Evolutionary conservation across 148 eudicot species (phyloP).

Genomic region (Drosera capensis): DNA sequence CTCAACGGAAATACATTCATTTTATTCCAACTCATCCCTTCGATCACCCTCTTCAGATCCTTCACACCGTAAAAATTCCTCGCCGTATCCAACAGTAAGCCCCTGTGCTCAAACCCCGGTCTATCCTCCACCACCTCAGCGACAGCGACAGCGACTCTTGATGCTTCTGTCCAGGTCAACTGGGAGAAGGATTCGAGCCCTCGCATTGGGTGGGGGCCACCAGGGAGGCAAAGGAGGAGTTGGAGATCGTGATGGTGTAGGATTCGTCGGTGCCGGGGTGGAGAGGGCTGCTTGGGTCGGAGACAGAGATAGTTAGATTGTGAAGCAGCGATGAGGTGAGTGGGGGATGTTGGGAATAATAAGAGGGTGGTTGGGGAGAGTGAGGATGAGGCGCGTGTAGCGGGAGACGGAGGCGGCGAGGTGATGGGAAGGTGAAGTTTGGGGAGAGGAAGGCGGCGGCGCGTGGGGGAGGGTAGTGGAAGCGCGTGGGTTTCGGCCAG

Average conservation of each 20-base stretch:
- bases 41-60: constrained; percentile 47
- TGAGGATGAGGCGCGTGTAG: too few relatives aligned
- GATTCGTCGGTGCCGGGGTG: too few relatives aligned
- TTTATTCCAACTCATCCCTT: constrained; percentile 61
- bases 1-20: constrained; percentile 78
- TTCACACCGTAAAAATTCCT: constrained; percentile 53
- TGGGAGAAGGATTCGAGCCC: constrained; percentile 71
- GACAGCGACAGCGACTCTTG: constrained; percentile 13
- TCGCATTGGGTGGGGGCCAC: constrained; percentile 45
- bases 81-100: constrained; percentile 65
- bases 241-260: constrained; percentile 45
- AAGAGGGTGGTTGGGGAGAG: too few relatives aligned
- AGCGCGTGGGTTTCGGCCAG: too few relatives aligned
- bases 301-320: too few relatives aligned
- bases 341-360: too few relatives aligned
- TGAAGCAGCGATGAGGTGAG: too few relatives aligned
- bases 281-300: too few relatives aligned
- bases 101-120: constrained; percentile 58
- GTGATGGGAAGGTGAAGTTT: too few relatives aligned
- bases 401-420: too few relatives aligned
- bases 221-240: constrained; percentile 19
- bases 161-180: constrained; percentile 21
- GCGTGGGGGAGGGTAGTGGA: too few relatives aligned
- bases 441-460: too few relatives aligned
- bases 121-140: constrained; percentile 37